Conservation (phyloP, 2,329 filamentous ascomycete species). For the Myotisia sp. region DNA sequence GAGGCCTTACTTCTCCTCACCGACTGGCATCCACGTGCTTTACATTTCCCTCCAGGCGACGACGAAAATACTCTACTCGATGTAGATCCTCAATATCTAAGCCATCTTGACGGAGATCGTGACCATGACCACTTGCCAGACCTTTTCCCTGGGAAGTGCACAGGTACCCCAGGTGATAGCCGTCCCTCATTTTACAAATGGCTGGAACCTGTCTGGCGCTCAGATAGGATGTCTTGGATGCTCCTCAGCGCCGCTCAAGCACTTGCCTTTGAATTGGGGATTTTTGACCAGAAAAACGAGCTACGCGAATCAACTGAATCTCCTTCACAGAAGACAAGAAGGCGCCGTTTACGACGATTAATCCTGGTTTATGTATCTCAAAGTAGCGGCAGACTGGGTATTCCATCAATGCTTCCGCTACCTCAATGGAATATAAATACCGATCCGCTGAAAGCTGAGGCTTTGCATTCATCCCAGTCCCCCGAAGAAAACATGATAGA, state of each 20-base stretch:
- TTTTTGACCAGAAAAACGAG: slow-evolving; percentile 83
- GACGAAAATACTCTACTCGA: slow-evolving; percentile 50
- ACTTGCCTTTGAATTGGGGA: slow-evolving; percentile 81
- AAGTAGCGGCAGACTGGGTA: slow-evolving; percentile 78
- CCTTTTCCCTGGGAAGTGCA: slow-evolving; percentile 26
- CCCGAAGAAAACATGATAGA: slow-evolving; percentile 33
- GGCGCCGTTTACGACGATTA: slow-evolving; percentile 70
- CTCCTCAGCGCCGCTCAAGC: slow-evolving; percentile 80
- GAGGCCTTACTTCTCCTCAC: slow-evolving; percentile 89
- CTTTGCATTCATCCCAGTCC: slow-evolving; percentile 11
- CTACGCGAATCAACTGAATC: slow-evolving; percentile 41
- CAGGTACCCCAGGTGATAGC: slow-evolving; percentile 55
- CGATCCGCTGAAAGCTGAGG: slow-evolving; percentile 19
- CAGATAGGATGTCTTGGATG: slow-evolving; percentile 97
- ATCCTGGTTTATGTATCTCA: slow-evolving; percentile 86
- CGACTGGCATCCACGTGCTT: slow-evolving; percentile 88
- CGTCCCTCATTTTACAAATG: slow-evolving; percentile 76
- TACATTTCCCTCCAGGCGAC: slow-evolving; percentile 73
- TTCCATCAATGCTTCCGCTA: slow-evolving; percentile 79
- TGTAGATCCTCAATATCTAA: slow-evolving; percentile 58
- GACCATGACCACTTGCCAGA: slow-evolving; percentile 23
- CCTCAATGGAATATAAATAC: slow-evolving; percentile 30
- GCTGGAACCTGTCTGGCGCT: slow-evolving; percentile 90
- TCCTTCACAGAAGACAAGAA: slow-evolving; percentile 53
- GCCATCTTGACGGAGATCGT: slow-evolving; percentile 43